These are phyloP conservation scores for Plenodomus biglobosus DNA, from an alignment of 2,329 filamentous ascomycete genomes.

Conservation along the genomic window DNA sequence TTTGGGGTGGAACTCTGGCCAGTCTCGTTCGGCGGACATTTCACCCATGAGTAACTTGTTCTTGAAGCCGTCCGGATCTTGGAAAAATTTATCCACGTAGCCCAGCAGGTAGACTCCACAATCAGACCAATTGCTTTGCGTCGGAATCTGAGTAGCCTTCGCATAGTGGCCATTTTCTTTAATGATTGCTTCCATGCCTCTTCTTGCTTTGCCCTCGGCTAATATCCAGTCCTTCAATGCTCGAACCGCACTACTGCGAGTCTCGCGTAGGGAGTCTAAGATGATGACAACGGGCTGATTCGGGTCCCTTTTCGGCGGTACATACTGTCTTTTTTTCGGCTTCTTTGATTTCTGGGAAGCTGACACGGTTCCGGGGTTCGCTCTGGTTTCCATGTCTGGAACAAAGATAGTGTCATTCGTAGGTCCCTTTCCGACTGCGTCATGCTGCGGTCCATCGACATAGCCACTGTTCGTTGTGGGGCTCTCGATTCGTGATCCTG, in stretches of 20 bases:
- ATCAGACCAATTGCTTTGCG: conserved; percentile 82
- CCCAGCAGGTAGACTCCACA: conserved; percentile 86
- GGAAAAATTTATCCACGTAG: conserved; percentile 81
- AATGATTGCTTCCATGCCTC: conserved; percentile 51
- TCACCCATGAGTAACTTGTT: conserved; percentile 65
- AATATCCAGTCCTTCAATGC: conserved; percentile 75
- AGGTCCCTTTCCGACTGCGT: not conserved
- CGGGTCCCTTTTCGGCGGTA: conserved; percentile 34
- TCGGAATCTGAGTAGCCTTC: conserved; percentile 64
- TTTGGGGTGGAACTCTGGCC: conserved; percentile 57
- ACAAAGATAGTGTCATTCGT: not conserved
- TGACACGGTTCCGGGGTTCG: conserved; percentile 9
- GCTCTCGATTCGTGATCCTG: not conserved
- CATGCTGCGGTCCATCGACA: not conserved
- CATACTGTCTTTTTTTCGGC: conserved; percentile 24
- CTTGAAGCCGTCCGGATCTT: conserved; percentile 71
- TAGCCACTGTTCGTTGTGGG: not conserved
- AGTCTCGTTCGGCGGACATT: conserved; percentile 59
- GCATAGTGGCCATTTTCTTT: conserved; percentile 65
- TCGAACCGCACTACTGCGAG: conserved; percentile 62
- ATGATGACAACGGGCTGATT: conserved; percentile 71
- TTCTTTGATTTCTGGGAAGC: conserved; percentile 16
- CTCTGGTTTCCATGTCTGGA: not conserved
- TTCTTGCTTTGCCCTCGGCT: conserved; percentile 69
- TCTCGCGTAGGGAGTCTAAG: conserved; percentile 76